Conservation (phyloP, 805 yeast genomes). For the Saturnispora hagleri region DNA sequence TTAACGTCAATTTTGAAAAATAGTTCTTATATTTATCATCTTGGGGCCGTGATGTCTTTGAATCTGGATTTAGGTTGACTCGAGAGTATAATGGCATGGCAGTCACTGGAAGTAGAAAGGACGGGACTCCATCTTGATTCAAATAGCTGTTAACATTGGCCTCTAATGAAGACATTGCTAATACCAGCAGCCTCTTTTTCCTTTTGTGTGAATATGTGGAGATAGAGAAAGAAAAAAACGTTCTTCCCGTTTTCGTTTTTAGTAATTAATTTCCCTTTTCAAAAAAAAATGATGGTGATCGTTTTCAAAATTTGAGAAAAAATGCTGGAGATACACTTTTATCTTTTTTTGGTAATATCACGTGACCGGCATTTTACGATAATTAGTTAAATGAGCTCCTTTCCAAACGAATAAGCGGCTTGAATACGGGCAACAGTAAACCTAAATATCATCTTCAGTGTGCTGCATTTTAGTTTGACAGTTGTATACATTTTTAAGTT, state of each 20-base stretch:
- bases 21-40: slow-evolving; percentile 18
- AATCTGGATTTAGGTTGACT: background rate
- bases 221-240: background rate
- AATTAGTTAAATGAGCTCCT: background rate
- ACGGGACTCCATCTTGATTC: background rate
- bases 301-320: background rate
- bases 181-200: background rate
- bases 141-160: background rate
- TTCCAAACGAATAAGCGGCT: too few relatives aligned
- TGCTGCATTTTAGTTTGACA: too few relatives aligned
- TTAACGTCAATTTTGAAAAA: slow-evolving; percentile 12
- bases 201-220: background rate
- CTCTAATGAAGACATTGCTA: background rate
- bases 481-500: too few relatives aligned
- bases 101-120: slow-evolving; percentile 1
- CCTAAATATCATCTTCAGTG: too few relatives aligned
- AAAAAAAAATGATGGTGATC: background rate
- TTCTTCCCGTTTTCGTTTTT: background rate
- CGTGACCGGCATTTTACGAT: background rate
- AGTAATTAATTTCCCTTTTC: background rate
- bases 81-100: slow-evolving; percentile 4
- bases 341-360: background rate
- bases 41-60: background rate
- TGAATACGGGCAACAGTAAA: too few relatives aligned
- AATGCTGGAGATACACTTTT: background rate